Conservation (phyloP, 2,329 filamentous ascomycete species). For the Sporothrix humicola region DNA sequence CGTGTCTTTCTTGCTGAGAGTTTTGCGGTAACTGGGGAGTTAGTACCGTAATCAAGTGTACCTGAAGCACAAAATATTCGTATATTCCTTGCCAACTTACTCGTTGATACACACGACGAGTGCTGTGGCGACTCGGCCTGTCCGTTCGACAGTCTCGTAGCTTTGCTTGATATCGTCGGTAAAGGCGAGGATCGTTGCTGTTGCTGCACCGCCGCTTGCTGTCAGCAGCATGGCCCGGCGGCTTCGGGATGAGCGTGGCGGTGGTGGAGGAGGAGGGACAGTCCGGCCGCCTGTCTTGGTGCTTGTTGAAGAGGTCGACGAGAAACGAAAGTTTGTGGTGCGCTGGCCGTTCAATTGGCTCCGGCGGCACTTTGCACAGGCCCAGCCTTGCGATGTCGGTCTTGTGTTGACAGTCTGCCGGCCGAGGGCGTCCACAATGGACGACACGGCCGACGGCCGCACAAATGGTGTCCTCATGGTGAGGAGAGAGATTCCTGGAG, state of each 20-base stretch:
- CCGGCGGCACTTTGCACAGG: conserved; percentile 35
- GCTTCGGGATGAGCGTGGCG: conserved; percentile 31
- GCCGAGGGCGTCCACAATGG: conserved; percentile 27
- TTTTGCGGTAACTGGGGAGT: conserved; percentile 76
- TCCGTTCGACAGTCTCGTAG: conserved; percentile 76
- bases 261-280: neutral
- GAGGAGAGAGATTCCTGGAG: neutral
- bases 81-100: conserved; percentile 53
- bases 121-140: conserved; percentile 76
- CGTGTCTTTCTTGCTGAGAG: conserved; percentile 72
- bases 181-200: conserved; percentile 58
- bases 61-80: neutral
- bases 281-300: conserved; percentile 9
- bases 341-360: conserved; percentile 30
- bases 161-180: conserved; percentile 75
- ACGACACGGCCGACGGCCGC: conserved; percentile 26
- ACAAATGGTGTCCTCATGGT: conserved; percentile 12
- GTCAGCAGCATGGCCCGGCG: conserved; percentile 53
- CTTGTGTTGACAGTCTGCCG: conserved; percentile 9
- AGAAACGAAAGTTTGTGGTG: conserved; percentile 18
- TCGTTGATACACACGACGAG: conserved; percentile 87
- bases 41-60: neutral
- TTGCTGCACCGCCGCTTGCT: conserved; percentile 55
- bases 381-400: conserved; percentile 32
- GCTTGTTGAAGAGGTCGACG: conserved; percentile 1